Base-by-base conservation (phyloP, 2,329 filamentous ascomycete genomes). In the Cladosporium sp. region DNA sequence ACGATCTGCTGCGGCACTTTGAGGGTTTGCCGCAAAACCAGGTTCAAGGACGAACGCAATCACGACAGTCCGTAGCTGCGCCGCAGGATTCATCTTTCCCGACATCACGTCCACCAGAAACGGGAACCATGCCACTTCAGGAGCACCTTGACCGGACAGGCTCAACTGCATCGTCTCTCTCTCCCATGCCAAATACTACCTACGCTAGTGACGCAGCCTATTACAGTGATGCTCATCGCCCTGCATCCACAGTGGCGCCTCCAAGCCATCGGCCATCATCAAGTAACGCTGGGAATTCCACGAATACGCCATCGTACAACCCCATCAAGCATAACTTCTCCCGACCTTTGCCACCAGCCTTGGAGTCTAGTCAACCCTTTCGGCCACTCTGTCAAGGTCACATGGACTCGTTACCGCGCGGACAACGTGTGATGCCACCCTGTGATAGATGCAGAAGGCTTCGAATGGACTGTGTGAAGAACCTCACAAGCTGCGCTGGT, bases 391-490 rank as follows among this genome's bases (percentile, higher is more conserved):
- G 76, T 61, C 76, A 78, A 66, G 72, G 89, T 46, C 87, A 88
- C 66, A 91, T 94, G 79, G 92, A 96, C 71, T 87, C 88, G 60
- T 79, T 96, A 3, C 82, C 85, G 57, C 89, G 91, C 57, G 91
- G 91, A 3, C 90, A 92, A 64, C 82, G 86, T 6, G 91, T 96
- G 58, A 78, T 87, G n/a, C 93, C 92, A 11, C 91, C 92, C 0
- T 96, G 92, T 74, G 93, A 96, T 75, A 84, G 92, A 44, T 96
- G 92, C 75, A 85, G 92, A 53, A 85, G 92, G 33, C 81, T 96
- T 18, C 88, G 91, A 69, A 91, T 93, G 80, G 87, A 92, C 66
- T 96, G 92, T 68, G 81, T 93, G 57, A 96, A 96, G 78, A 91
- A 96, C 68, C 82, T 95, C 46, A 96, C 92, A 0, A 91, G 92